A percentile compares a stretch with the other conserved stretches of the same genome.
Conservation (phyloP, 2,329 filamentous ascomycete species). For the Trichoderma brevicompactum region DNA sequence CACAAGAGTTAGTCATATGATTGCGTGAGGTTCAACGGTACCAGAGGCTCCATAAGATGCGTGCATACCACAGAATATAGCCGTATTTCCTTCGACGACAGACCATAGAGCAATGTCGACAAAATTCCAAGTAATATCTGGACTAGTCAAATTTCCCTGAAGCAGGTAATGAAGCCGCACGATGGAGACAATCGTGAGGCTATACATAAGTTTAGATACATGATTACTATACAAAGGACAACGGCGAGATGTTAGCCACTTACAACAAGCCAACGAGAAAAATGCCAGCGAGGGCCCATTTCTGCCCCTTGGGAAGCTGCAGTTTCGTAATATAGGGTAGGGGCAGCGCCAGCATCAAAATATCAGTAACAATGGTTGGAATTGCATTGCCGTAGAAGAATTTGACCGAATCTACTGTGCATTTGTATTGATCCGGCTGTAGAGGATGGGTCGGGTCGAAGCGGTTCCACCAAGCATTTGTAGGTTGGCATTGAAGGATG, state of each 20-base stretch:
- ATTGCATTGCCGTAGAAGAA: slow-evolving; percentile 40
- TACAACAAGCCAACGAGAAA: slow-evolving; percentile 37
- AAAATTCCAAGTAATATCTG: slow-evolving; percentile 38
- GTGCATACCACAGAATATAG: slow-evolving; percentile 35
- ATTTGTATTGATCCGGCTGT: slow-evolving; percentile 28
- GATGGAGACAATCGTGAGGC: slow-evolving; percentile 32
- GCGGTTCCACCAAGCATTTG: slow-evolving; percentile 32
- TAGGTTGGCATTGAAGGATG: slow-evolving; percentile 32
- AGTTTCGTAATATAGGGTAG: slow-evolving; percentile 38
- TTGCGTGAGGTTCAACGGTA: background rate
- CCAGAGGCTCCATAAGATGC: background rate
- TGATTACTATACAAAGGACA: background rate
- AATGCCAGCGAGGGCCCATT: slow-evolving; percentile 35
- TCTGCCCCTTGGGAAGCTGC: slow-evolving; percentile 35
- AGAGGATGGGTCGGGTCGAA: slow-evolving; percentile 31
- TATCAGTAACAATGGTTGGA: slow-evolving; percentile 38
- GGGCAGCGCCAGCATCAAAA: slow-evolving; percentile 38
- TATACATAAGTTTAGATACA: background rate
- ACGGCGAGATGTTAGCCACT: slow-evolving; percentile 13
- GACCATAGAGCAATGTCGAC: slow-evolving; percentile 34
- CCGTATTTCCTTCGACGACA: slow-evolving; percentile 35
- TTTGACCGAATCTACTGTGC: slow-evolving; percentile 31
- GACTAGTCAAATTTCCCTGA: slow-evolving; percentile 27
- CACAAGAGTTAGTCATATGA: background rate
- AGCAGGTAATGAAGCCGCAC: slow-evolving; percentile 31